Evolutionary conservation across 2,329 filamentous ascomycete genomes (phyloP).

Genomic region (Pseudovirgaria hyperparasitica): DNA sequence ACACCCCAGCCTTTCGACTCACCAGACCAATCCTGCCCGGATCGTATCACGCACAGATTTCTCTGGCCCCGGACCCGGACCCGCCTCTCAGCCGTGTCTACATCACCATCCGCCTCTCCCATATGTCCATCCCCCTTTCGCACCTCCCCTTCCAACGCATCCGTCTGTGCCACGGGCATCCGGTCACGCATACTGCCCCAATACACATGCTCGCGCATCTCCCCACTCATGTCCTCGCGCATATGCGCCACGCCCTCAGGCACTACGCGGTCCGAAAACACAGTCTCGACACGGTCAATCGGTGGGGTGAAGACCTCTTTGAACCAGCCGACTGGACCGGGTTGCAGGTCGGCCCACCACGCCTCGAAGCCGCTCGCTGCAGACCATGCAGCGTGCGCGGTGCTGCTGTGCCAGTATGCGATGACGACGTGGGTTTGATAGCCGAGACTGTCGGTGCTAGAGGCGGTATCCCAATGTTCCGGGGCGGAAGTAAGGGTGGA

Average conservation of each 20-base stretch:
- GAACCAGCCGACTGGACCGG: slow-evolving; percentile 28
- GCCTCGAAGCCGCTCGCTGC: slow-evolving; percentile 20
- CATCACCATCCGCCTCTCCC: slow-evolving; percentile 1
- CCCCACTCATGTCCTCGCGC: slow-evolving; percentile 23
- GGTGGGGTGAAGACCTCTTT: slow-evolving; percentile 30
- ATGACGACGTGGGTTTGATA: slow-evolving; percentile 24
- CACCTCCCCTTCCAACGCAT: slow-evolving; percentile 19
- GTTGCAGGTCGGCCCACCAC: slow-evolving; percentile 25
- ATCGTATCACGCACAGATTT: slow-evolving; percentile 33
- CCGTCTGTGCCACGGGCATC: slow-evolving; percentile 25
- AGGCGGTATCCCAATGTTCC: slow-evolving; percentile 20
- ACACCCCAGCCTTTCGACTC: too few relatives aligned
- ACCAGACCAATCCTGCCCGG: slow-evolving; percentile 34
- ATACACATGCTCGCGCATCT: slow-evolving; percentile 31
- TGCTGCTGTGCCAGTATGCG: slow-evolving; percentile 26
- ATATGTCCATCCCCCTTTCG: slow-evolving; percentile 4
- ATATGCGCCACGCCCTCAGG: slow-evolving; percentile 31
- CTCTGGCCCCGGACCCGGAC: slow-evolving; percentile 23
- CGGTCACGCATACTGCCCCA: slow-evolving; percentile 37
- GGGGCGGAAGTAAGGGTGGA: slow-evolving; percentile 8
- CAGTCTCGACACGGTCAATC: slow-evolving; percentile 31
- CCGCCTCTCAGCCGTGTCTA: slow-evolving; percentile 7
- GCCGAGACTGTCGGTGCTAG: slow-evolving; percentile 15
- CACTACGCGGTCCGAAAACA: slow-evolving; percentile 25
- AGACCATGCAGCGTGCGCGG: slow-evolving; percentile 19